Evolutionary conservation across 164 flowering plant species (phyloP).

Genomic region (Magnolia changhungtana): DNA sequence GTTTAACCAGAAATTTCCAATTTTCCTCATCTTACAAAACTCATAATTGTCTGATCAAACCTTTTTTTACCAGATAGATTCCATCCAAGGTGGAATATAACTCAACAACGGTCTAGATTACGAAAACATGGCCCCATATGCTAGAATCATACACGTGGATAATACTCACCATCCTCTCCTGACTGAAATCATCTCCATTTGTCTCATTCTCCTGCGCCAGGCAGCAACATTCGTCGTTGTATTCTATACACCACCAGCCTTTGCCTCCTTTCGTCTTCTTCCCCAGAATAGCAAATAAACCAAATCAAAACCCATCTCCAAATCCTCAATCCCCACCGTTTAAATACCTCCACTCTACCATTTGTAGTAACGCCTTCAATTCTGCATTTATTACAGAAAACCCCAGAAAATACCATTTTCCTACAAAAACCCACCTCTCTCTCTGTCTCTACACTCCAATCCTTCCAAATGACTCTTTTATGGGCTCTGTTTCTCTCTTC

Average conservation of each 20-base stretch:
- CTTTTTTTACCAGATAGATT: too few species aligned
- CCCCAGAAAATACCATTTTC: not conserved
- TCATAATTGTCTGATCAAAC: too few species aligned
- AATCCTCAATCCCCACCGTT: not conserved
- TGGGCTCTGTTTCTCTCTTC: constrained; percentile 11
- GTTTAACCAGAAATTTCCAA: too few species aligned
- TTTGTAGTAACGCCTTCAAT: not conserved
- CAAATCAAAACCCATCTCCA: not conserved
- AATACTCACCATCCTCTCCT: too few species aligned
- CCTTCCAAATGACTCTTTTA: constrained; percentile 12
- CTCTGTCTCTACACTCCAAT: not conserved
- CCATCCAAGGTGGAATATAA: too few species aligned
- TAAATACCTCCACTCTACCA: too few species aligned
- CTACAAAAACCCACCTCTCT: not conserved
- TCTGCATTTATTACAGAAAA: not conserved
- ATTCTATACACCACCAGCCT: not conserved
- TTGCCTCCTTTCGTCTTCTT: not conserved
- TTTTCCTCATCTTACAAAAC: too few species aligned
- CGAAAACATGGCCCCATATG: too few species aligned
- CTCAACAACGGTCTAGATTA: too few species aligned
- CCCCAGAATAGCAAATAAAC: not conserved
- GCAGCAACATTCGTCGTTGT: not conserved
- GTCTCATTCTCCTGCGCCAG: too few species aligned
- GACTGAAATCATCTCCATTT: too few species aligned
- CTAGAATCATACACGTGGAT: too few species aligned